Conservation (phyloP, 768 basidiomycete genomes). For the Leccinum fibrillosum region DNA sequence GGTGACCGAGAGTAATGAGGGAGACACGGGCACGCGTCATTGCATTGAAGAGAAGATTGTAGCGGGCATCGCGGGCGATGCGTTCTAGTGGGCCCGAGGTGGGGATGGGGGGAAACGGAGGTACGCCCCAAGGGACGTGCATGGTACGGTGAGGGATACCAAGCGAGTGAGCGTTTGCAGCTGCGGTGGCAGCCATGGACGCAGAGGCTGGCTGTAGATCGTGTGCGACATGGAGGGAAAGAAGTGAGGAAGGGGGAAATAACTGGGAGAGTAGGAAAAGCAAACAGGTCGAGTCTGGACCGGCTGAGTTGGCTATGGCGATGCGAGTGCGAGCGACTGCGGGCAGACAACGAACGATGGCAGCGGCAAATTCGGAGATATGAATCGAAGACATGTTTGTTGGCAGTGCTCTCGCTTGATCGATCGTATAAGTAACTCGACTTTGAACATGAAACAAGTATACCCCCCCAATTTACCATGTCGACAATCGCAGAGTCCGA, state of each 20-base stretch:
- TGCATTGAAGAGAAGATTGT: slow-evolving; percentile 44
- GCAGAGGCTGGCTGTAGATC: slow-evolving; percentile 56
- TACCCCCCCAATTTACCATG: not conserved
- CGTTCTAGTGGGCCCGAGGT: slow-evolving; percentile 46
- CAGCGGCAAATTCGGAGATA: slow-evolving; percentile 45
- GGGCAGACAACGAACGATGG: slow-evolving; percentile 32
- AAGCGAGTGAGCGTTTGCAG: slow-evolving; percentile 36
- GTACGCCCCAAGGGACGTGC: slow-evolving; percentile 55
- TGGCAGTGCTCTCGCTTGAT: not conserved
- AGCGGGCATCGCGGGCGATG: slow-evolving; percentile 57
- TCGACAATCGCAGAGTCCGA: slow-evolving; percentile 2
- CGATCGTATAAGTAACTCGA: not conserved
- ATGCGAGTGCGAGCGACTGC: not conserved
- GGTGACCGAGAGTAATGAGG: slow-evolving; percentile 67
- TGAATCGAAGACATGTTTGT: slow-evolving; percentile 34
- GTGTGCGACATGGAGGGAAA: slow-evolving; percentile 71
- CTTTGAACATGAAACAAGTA: too few relatives aligned
- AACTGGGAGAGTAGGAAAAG: slow-evolving; percentile 60
- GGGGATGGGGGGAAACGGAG: slow-evolving; percentile 51
- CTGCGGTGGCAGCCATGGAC: slow-evolving; percentile 52
- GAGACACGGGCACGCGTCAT: slow-evolving; percentile 40
- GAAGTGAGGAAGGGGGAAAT: slow-evolving; percentile 29
- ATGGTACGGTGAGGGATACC: slow-evolving; percentile 46
- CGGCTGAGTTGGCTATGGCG: slow-evolving; percentile 77
- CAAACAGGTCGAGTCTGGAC: slow-evolving; percentile 79